These are phyloP conservation scores for Picochlorum sp. DNA, from an alignment of 139 green algal genomes.

Conservation along the genomic window DNA sequence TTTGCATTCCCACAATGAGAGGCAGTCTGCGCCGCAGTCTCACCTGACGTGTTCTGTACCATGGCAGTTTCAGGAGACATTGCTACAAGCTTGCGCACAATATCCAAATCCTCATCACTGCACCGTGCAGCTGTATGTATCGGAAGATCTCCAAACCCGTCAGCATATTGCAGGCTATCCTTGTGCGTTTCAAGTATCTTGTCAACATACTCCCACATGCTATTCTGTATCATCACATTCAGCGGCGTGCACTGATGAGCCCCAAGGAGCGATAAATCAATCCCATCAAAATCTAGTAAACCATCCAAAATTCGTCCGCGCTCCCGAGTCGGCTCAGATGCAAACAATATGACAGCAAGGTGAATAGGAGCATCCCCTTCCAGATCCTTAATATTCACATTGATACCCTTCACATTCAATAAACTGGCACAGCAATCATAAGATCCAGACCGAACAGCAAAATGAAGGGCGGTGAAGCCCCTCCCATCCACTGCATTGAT, in stretches of 20 bases:
- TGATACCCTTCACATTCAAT: background rate
- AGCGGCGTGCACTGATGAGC: background rate
- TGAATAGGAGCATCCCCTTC: constrained; percentile 2
- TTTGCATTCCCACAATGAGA: too few species aligned
- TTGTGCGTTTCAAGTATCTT: background rate
- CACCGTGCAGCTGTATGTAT: background rate
- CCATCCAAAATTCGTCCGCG: background rate
- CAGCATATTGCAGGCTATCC: background rate
- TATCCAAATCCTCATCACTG: background rate
- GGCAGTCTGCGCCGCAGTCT: too few species aligned
- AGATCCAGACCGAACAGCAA: background rate
- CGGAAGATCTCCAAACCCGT: background rate
- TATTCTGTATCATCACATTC: constrained; percentile 3
- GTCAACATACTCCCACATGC: background rate
- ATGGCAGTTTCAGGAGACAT: too few species aligned
- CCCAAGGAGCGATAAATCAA: background rate
- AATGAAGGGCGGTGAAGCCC: constrained; percentile 7
- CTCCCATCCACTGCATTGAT: background rate
- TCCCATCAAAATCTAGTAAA: background rate
- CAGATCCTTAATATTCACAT: background rate
- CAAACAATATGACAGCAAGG: background rate
- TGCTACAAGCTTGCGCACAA: too few species aligned
- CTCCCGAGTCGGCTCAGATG: background rate
- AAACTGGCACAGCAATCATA: background rate
- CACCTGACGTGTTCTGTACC: too few species aligned